These are phyloP conservation scores for Claviceps arundinis DNA, from an alignment of 2,329 filamentous ascomycete species.

Conservation along the genomic window DNA sequence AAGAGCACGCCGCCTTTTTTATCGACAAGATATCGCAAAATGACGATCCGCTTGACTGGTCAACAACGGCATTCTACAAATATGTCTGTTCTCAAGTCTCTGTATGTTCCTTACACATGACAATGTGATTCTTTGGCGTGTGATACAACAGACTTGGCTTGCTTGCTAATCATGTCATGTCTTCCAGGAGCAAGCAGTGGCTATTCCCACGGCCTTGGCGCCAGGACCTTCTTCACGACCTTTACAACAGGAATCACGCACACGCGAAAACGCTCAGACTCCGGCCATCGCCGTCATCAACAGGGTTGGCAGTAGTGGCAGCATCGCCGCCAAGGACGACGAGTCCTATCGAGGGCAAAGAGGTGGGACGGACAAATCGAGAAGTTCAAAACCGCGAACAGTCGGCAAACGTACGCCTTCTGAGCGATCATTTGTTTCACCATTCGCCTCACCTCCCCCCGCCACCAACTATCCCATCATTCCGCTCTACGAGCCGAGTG, in stretches of 20 bases:
- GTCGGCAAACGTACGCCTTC: not conserved
- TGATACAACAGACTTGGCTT: too few relatives aligned
- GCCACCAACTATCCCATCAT: not conserved
- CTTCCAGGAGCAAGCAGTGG: constrained; percentile 14
- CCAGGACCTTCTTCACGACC: not conserved
- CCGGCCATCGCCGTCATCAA: constrained; percentile 3
- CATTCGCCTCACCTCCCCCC: not conserved
- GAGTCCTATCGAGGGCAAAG: not conserved
- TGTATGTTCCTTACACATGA: constrained; percentile 18
- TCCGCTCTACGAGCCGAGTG: not conserved
- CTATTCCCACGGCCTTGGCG: constrained; percentile 10
- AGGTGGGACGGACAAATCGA: not conserved
- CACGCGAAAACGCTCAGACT: constrained; percentile 6
- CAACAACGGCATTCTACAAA: constrained; percentile 31
- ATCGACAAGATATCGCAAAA: constrained; percentile 37
- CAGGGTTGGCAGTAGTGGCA: constrained; percentile 8
- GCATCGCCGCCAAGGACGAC: constrained; percentile 5
- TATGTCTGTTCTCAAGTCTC: constrained; percentile 30
- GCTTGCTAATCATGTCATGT: constrained; percentile 1
- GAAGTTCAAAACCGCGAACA: not conserved
- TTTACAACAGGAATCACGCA: constrained; percentile 6
- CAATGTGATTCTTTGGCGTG: not conserved
- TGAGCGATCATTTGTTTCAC: not conserved
- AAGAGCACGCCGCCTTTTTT: constrained; percentile 37
- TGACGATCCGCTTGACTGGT: constrained; percentile 25